Conservation (phyloP, 2,329 filamentous ascomycete genomes). For the Kalmusia sp. region DNA sequence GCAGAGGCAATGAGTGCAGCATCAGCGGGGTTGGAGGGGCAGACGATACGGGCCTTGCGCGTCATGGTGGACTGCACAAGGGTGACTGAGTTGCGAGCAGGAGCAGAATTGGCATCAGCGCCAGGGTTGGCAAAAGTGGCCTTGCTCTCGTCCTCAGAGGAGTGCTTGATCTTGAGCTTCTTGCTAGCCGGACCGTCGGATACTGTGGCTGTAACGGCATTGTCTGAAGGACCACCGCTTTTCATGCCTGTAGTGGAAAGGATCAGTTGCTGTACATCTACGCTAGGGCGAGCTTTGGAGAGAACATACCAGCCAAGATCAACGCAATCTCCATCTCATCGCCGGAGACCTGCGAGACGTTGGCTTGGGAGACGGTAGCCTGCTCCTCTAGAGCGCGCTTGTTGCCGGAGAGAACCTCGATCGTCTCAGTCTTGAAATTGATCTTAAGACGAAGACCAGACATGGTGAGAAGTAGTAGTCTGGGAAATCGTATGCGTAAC, state of each 20-base stretch:
- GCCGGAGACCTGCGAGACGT: not conserved
- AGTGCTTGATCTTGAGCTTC: not conserved
- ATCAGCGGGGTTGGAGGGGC: slow-evolving; percentile 23
- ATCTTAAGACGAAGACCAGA: not conserved
- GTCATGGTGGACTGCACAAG: not conserved
- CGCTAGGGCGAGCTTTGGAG: too few species aligned
- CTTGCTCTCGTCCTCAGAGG: too few species aligned
- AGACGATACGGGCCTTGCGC: slow-evolving; percentile 22
- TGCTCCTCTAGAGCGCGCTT: not conserved
- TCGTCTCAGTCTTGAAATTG: not conserved
- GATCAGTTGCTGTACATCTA: too few species aligned
- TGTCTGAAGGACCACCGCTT: not conserved
- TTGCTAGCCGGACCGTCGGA: not conserved
- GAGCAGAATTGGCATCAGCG: not conserved
- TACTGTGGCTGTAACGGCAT: too few species aligned
- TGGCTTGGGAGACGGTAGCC: not conserved
- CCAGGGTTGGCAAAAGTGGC: not conserved
- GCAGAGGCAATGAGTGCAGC: slow-evolving; percentile 25
- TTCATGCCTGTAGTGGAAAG: not conserved
- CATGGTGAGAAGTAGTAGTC: not conserved
- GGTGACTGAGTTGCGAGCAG: not conserved
- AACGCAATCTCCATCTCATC: not conserved
- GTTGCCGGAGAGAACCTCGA: not conserved
- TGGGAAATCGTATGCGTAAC: not conserved
- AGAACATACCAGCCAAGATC: not conserved